A percentile compares a stretch with the other conserved stretches of the same genome.
Evolutionary conservation across 768 basidiomycete genomes (phyloP).

Genomic region (Agrocybe chaxingu): DNA sequence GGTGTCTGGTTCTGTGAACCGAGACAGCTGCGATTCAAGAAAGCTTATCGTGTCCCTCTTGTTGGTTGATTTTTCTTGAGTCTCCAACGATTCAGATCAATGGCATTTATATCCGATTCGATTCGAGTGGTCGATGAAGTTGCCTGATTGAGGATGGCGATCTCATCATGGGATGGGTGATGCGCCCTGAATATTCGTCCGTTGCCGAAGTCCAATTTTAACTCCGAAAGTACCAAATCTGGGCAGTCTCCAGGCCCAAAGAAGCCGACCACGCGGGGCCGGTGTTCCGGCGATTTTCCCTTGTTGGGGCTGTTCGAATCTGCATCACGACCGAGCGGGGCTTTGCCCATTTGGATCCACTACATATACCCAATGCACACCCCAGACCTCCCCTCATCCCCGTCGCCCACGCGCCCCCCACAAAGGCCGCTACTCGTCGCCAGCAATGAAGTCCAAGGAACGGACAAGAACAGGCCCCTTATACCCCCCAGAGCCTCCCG

Average conservation of each 20-base stretch:
- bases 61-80: too few relatives aligned
- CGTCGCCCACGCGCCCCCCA: neutral
- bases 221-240: too few relatives aligned
- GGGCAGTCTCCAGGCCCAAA: neutral
- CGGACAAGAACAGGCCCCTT: constrained; percentile 1
- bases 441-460: constrained; percentile 17
- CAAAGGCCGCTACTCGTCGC: neutral
- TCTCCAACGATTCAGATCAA: too few relatives aligned
- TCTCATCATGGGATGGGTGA: too few relatives aligned
- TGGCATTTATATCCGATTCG: too few relatives aligned
- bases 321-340: constrained; percentile 9
- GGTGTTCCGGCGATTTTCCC: constrained; percentile 1
- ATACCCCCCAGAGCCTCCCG: constrained; percentile 1
- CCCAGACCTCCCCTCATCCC: neutral
- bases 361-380: neutral
- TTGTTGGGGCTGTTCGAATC: neutral
- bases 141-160: too few relatives aligned
- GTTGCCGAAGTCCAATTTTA: too few relatives aligned
- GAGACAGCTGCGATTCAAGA: too few relatives aligned
- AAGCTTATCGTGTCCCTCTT: too few relatives aligned
- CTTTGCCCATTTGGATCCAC: constrained; percentile 8
- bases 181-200: too few relatives aligned
- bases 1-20: too few relatives aligned
- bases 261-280: constrained; percentile 6
- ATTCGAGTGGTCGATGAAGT: too few relatives aligned